Conservation (phyloP, 345 rosid genomes). For the Ricinus communis region DNA sequence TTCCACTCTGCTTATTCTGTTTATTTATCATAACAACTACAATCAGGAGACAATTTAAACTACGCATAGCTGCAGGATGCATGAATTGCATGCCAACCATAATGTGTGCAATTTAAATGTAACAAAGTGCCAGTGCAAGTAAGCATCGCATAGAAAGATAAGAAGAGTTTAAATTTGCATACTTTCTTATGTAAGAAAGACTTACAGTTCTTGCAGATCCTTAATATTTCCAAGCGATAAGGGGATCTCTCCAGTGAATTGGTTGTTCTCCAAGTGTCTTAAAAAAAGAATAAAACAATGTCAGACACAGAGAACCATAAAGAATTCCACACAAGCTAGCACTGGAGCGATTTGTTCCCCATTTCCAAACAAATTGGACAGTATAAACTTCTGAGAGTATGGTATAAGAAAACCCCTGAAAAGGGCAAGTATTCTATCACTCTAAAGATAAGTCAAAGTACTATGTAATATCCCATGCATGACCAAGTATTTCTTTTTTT, state of each 20-base stretch:
- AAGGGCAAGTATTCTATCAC: constrained; percentile 1
- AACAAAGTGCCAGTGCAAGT: too few relatives aligned
- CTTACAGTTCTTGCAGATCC: constrained; percentile 74
- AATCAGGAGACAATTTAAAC: constrained; percentile 10
- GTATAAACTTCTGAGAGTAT: not conserved
- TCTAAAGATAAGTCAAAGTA: not conserved
- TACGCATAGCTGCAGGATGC: not conserved
- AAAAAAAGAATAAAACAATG: constrained; percentile 14
- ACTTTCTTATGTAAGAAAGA: constrained; percentile 16
- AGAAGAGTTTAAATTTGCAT: constrained; percentile 17
- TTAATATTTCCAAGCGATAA: constrained; percentile 52
- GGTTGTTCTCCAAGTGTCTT: constrained; percentile 86
- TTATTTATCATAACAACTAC: constrained; percentile 3
- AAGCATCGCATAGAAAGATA: too few relatives aligned
- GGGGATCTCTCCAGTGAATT: constrained; percentile 61
- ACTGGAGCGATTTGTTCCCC: not conserved
- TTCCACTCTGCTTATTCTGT: not conserved
- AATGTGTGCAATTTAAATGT: not conserved
- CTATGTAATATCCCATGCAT: not conserved
- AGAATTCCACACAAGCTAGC: constrained; percentile 4
- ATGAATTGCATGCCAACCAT: not conserved
- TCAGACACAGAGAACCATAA: constrained; percentile 17
- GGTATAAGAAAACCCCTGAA: constrained; percentile 6
- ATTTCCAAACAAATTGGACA: not conserved
- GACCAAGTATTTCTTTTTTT: constrained; percentile 8